Evolutionary conservation across 1,139 yeast genomes (phyloP).

Genomic region (Hyphopichia wangnamkhiaoensis): DNA sequence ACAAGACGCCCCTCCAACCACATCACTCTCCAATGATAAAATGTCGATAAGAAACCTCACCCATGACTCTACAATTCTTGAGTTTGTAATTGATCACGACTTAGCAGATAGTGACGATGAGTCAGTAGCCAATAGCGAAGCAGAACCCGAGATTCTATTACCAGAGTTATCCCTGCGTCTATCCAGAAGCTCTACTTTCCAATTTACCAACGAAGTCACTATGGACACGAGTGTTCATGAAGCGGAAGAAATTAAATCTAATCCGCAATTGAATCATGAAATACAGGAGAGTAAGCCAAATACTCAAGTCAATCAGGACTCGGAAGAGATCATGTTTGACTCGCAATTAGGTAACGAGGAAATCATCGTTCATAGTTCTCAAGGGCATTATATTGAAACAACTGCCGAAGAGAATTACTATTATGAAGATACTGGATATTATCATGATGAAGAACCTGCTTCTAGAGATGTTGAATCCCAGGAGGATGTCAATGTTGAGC

Average conservation of each 20-base stretch:
- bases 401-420: not conserved
- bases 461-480: not conserved
- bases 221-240: conserved; percentile 2
- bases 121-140: conserved; percentile 14
- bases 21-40: too few relatives aligned
- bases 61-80: not conserved
- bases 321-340: not conserved
- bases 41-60: not conserved
- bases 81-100: not conserved
- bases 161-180: not conserved
- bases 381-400: not conserved
- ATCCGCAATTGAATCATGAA: not conserved
- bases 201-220: not conserved
- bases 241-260: not conserved
- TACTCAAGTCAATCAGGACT: not conserved
- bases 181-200: conserved; percentile 2
- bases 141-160: conserved; percentile 11
- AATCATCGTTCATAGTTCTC: conserved; percentile 2
- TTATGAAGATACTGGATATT: not conserved
- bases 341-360: conserved; percentile 3
- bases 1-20: too few relatives aligned
- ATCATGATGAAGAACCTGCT: not conserved
- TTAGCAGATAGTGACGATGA: conserved; percentile 4
- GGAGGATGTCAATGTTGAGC: not conserved
- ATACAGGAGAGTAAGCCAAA: not conserved